Base-by-base conservation (phyloP, 2,329 filamentous ascomycete genomes). In the Cadophora sp. region DNA sequence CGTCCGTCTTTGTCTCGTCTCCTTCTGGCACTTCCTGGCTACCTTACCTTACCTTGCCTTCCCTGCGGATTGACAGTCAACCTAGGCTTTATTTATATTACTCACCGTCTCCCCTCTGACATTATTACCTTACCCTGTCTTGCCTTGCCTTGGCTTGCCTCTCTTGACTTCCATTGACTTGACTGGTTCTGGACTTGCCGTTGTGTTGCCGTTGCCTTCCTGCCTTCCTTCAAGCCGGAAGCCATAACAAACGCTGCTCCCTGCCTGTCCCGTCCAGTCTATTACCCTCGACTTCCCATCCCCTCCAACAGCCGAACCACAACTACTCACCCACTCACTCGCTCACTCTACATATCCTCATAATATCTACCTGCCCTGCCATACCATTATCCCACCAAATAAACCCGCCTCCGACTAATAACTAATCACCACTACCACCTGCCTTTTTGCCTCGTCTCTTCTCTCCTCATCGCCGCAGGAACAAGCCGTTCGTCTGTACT, bases 221-320 rank as follows among this genome's bases (percentile, higher is more conserved):
- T 13, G 5, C 14, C 9, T 55, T 14, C 55, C 20, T 43, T 39
- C 33, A 41, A 22, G n/a, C 51, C 51, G 53, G 7, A 7, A 50
- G n/a, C 18, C 53, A 56, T 58, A 41, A 58, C 55, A 58, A 58
- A 58, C 55, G 55, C 45, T 11, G 47, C 45, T 39, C 5, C 9
- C 24, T 61, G 43, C 20, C n/a, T 18, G 45, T 18, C 41, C 41
- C 41, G 27, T 43, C 11, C 41, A 14, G 41, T 43, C 16, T 45
- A n/a, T 48, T 11, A 20, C 45, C 18, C 27, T 30, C 36, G 18
- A 3, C 58, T 30, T 13, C 20, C 27, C 13, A 4, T 41, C 22
- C 30, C 41, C 30, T 60, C 53, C 30, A 33, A 9, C 45, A 22
- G 8, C 30, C 30, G 20, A 39, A 11, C 30, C 30, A 39, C 16